Evolutionary conservation across 768 basidiomycete species (phyloP), one percentile per base, ranked within the genome.

Genomic region (Boletus coccyginus): DNA sequence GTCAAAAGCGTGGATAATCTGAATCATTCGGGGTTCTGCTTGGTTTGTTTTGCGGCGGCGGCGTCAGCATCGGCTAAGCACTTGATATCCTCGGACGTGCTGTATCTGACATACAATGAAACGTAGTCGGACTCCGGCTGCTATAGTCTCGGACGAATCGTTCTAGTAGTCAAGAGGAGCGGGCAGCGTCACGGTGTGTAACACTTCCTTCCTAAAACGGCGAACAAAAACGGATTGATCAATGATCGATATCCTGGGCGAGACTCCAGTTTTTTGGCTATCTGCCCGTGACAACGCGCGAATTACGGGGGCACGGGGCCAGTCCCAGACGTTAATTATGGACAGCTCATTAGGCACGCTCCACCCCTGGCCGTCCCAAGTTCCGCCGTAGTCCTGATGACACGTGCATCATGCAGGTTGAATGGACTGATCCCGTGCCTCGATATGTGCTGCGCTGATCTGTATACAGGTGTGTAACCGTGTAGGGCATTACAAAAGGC

Each of bases 391-490:
- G 45, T 45, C 43, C 16, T 32, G 44, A 42, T 35, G 31, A 27
- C 48, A 46, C n/a, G 42, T 53, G 51, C 21, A 27, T 27, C 5
- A 32, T 36, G 46, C 35, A 21, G 32, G 17, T 27, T 17, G 31
- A 45, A 44, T 46, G 43, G 31, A n/a, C 58, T 16, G 19, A 40
- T n/a, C 43, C 21, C 21, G 21, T 1, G 21, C 21, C 21, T 44
- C 16, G 11, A 48, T 19, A 13, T 40, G 31, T 38, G 27, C 33
- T 36, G 29, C 43, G 29, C 41, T 31, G 24, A 50, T 60, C 53
- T 60, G 58, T 58, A 7, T 53, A 47, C 50, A 36, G n/a, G 38
- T n/a, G 33, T 38, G 49, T 49, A 49, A 21, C 35, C 39, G 13
- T 32, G 58, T 39, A 16, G 32, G 12, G 46, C 52, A 41, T 54